Conservation (phyloP, 345 rosid genomes). For the Hevea brasiliensis region DNA sequence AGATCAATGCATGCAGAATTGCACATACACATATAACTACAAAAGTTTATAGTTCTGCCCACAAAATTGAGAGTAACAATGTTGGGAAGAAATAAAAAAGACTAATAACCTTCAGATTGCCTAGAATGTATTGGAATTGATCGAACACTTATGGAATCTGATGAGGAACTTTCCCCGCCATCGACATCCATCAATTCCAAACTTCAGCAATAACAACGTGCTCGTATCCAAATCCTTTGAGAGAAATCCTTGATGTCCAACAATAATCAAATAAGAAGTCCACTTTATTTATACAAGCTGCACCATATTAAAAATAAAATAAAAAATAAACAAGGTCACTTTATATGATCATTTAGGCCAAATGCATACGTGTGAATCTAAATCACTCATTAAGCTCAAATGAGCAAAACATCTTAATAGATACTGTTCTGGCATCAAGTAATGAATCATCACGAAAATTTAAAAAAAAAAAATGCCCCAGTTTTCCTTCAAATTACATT, state of each 20-base stretch:
- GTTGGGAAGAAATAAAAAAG: background rate
- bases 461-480: too few relatives aligned
- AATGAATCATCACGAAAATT: background rate
- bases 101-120: slow-evolving; percentile 37
- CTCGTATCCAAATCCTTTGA: slow-evolving; percentile 20
- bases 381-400: background rate
- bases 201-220: background rate
- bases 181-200: slow-evolving; percentile 43
- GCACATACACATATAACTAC: background rate
- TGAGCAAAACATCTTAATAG: background rate
- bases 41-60: too few relatives aligned
- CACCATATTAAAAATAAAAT: too few relatives aligned
- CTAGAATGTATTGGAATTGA: slow-evolving; percentile 35
- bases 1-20: background rate
- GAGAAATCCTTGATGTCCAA: slow-evolving; percentile 9
- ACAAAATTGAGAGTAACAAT: slow-evolving; percentile 4
- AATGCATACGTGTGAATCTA: background rate
- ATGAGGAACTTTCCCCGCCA: slow-evolving; percentile 28
- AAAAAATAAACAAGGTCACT: background rate
- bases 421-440: background rate
- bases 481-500: background rate
- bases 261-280: background rate
- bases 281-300: background rate
- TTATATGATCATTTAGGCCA: background rate
- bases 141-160: slow-evolving; percentile 26